A percentile compares a stretch with the other conserved stretches of the same genome.
Conservation (phyloP, 306 rosid genomes). For the Oemleria cerasiformis region DNA sequence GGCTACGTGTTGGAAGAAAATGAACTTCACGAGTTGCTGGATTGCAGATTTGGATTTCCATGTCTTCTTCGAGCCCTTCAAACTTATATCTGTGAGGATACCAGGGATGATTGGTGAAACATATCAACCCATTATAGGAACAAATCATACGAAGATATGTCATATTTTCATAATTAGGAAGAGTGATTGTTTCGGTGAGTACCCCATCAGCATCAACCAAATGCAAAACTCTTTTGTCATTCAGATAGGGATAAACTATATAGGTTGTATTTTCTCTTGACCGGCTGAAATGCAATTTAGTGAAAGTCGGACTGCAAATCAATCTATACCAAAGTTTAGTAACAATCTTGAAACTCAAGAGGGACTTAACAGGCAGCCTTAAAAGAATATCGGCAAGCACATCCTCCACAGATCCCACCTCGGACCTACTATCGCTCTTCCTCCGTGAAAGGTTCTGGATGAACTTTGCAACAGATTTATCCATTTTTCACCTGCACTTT, state of each 20-base stretch:
- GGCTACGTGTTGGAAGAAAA: conserved; percentile 24
- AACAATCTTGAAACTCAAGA: conserved; percentile 8
- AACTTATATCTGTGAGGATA: not conserved
- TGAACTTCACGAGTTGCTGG: conserved; percentile 21
- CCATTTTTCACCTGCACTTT: conserved; percentile 4
- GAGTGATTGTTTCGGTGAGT: conserved; percentile 9
- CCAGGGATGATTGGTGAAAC: conserved; percentile 27
- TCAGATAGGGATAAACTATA: conserved; percentile 25
- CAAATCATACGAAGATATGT: conserved; percentile 24
- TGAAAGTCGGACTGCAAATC: conserved; percentile 18
- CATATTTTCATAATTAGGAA: conserved; percentile 16
- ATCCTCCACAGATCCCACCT: conserved; percentile 20
- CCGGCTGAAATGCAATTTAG: conserved; percentile 17
- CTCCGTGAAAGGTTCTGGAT: not conserved
- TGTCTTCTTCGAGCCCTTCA: not conserved
- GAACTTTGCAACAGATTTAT: not conserved
- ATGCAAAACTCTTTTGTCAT: conserved; percentile 7
- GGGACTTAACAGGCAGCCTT: conserved; percentile 23
- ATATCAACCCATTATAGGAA: conserved; percentile 26
- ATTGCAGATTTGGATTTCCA: conserved; percentile 33
- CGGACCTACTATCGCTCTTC: conserved; percentile 1
- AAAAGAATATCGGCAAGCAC: conserved; percentile 15
- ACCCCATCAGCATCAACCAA: conserved; percentile 15
- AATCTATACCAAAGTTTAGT: conserved; percentile 15
- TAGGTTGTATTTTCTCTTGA: conserved; percentile 12